These are phyloP conservation scores for Acacia acuminata DNA, from an alignment of 306 rosid genomes.

Conservation along the genomic window DNA sequence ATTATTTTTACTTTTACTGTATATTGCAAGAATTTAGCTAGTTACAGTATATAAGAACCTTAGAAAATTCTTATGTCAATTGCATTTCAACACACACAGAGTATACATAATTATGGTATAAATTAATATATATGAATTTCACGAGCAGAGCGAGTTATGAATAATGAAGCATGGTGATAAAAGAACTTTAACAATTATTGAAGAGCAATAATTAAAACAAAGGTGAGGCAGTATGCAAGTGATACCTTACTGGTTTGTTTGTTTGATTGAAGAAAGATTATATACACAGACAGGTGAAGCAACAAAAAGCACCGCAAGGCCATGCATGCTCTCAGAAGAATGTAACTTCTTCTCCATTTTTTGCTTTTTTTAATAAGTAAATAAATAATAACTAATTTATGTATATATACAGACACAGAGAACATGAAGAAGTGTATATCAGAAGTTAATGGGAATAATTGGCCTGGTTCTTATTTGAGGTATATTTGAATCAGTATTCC, in stretches of 20 bases:
- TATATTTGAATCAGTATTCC: conserved; percentile 22
- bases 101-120: neutral
- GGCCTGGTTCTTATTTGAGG: neutral
- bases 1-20: no score
- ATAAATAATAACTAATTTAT: neutral
- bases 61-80: no score
- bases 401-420: neutral
- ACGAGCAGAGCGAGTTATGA: neutral
- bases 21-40: no score
- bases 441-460: conserved; percentile 11
- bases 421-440: neutral
- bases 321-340: neutral
- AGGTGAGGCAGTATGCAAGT: neutral
- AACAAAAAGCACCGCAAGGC: conserved; percentile 3
- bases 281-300: neutral
- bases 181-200: conserved; percentile 7
- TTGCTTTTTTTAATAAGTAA: neutral
- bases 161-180: conserved; percentile 3
- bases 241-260: neutral
- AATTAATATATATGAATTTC: neutral
- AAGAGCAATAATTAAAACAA: conserved; percentile 9
- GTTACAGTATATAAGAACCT: no score
- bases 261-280: neutral
- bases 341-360: neutral
- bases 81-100: no score